A percentile compares a stretch with the other conserved stretches of the same genome.
These are phyloP conservation scores for Boletus edulis DNA, from an alignment of 768 basidiomycete species.

Conservation along the genomic window DNA sequence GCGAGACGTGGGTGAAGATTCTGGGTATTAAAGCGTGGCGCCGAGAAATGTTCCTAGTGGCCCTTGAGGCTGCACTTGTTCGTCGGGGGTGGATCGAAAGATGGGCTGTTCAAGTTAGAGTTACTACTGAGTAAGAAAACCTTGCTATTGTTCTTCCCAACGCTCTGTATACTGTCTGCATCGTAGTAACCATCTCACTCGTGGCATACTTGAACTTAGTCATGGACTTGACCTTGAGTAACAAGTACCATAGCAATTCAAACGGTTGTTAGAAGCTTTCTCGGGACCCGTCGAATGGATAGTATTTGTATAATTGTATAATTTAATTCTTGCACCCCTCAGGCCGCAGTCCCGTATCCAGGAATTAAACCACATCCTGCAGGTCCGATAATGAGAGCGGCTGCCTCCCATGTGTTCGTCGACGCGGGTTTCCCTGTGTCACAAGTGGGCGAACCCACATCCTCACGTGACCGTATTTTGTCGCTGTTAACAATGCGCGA, in stretches of 20 bases:
- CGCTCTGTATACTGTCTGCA: not conserved
- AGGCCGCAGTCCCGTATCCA: not conserved
- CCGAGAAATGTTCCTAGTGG: constrained; percentile 43
- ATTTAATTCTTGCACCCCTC: constrained; percentile 6
- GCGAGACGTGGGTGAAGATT: constrained; percentile 8
- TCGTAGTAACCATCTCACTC: not conserved
- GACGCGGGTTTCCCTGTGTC: constrained; percentile 23
- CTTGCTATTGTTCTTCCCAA: not conserved
- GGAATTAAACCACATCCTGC: constrained; percentile 22
- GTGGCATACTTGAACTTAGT: not conserved
- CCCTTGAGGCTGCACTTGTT: constrained; percentile 54
- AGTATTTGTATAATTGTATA: not conserved
- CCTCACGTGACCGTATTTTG: constrained; percentile 73
- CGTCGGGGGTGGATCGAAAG: constrained; percentile 41
- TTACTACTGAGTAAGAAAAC: constrained; percentile 13
- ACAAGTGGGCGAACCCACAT: constrained; percentile 81
- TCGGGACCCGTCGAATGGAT: no score
- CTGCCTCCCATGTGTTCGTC: constrained; percentile 31
- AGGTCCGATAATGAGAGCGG: constrained; percentile 31
- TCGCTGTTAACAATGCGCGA: constrained; percentile 73
- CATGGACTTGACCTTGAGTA: not conserved
- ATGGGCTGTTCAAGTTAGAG: constrained; percentile 40
- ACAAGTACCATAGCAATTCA: not conserved
- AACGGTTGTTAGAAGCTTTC: no score
- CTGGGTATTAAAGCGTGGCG: constrained; percentile 42